A percentile compares a stretch with the other conserved stretches of the same genome.
Conservation (phyloP, 2,329 filamentous ascomycete genomes). For the Drechslerella stenobrocha region DNA sequence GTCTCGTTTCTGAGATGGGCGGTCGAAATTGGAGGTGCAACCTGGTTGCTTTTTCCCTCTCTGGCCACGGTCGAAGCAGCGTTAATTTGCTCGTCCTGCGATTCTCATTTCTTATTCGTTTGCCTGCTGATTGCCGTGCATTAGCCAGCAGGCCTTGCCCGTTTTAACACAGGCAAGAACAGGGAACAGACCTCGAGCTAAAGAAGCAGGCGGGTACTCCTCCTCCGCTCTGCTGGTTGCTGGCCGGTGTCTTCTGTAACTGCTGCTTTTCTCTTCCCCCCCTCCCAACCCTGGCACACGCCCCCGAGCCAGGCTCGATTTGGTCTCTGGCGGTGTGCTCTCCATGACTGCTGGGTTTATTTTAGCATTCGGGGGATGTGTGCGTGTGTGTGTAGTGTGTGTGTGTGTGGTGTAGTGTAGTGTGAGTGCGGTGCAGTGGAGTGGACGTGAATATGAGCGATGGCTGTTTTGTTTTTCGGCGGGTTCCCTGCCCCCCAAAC, state of each 20-base stretch:
- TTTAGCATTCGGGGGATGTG: conserved; percentile 6
- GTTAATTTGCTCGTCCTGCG: conserved; percentile 44
- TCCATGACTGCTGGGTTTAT: conserved; percentile 2
- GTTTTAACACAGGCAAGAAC: conserved; percentile 49
- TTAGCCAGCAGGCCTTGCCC: conserved; percentile 49
- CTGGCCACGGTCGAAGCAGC: conserved; percentile 2
- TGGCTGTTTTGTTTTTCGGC: not conserved
- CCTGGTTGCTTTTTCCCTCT: conserved; percentile 33
- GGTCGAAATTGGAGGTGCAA: conserved; percentile 39
- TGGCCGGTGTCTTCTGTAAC: conserved; percentile 39
- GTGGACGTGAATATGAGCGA: not conserved
- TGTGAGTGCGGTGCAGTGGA: not conserved
- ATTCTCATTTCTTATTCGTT: conserved; percentile 49
- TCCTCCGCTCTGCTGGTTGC: conserved; percentile 2
- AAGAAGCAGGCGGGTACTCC: conserved; percentile 24
- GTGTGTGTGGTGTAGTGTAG: too few relatives aligned
- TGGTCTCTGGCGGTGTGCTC: not conserved
- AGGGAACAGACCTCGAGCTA: conserved; percentile 46
- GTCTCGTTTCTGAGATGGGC: conserved; percentile 21
- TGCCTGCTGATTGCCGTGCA: conserved; percentile 49
- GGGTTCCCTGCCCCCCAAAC: not conserved
- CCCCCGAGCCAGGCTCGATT: conserved; percentile 1
- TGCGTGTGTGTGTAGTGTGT: too few relatives aligned
- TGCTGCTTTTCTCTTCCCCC: conserved; percentile 3
- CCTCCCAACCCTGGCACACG: conserved; percentile 8